A percentile compares a stretch with the other conserved stretches of the same genome.
phyloP scores from a whole-genome alignment of 768 basidiomycete genomes.

The Rhodosporidiobolus odoratus region DNA sequence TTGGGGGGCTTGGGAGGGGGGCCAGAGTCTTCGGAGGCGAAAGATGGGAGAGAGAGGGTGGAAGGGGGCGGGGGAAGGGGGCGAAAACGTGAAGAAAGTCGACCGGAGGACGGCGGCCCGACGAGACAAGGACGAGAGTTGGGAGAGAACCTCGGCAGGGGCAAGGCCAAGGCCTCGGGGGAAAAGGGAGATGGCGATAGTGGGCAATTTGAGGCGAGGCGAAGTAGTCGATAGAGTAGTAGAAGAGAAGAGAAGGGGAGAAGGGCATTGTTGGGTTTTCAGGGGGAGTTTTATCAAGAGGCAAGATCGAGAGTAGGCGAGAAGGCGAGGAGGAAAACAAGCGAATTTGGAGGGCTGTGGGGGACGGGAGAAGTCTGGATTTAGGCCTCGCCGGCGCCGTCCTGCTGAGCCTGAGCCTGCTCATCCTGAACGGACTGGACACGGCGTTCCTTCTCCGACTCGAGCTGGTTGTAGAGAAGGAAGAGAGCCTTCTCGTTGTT shows the following conservation, averaged over 20 bases:
- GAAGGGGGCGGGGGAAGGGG: too few species aligned
- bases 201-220: not conserved
- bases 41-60: too few species aligned
- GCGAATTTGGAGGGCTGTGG: not conserved
- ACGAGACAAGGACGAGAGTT: not conserved
- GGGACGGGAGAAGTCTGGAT: not conserved
- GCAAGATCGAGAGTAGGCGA: not conserved
- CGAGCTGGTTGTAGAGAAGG: constrained; percentile 91
- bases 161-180: not conserved
- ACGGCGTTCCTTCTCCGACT: constrained; percentile 49
- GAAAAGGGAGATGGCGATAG: not conserved
- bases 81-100: too few species aligned
- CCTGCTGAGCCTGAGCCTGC: constrained; percentile 18
- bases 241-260: not conserved
- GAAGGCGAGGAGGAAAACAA: not conserved
- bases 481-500: constrained; percentile 97
- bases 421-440: constrained; percentile 38
- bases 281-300: not conserved
- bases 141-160: too few species aligned
- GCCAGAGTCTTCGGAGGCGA: too few species aligned
- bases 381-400: not conserved
- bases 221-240: too few species aligned
- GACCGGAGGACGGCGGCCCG: not conserved
- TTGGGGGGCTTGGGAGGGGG: too few species aligned
- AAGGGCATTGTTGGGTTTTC: not conserved